These are phyloP conservation scores for Bidens hawaiensis DNA, from an alignment of 140 eudicot species.

Conservation along the genomic window DNA sequence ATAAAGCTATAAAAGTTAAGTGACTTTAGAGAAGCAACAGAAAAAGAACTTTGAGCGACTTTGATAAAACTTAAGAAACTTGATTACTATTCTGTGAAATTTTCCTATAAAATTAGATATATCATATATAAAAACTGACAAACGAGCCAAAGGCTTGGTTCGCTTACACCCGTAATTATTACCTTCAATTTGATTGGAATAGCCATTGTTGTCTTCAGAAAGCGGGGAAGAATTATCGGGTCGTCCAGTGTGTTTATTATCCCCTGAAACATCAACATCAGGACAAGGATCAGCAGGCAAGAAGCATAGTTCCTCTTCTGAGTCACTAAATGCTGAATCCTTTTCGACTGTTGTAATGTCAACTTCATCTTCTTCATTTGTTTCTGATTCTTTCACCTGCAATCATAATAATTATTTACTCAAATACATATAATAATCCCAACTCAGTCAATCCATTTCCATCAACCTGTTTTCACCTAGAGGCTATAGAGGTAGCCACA, in stretches of 20 bases:
- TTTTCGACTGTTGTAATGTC: conserved; percentile 67
- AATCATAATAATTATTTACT: conserved; percentile 13
- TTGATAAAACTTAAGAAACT: too few relatives aligned
- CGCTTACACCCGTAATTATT: too few relatives aligned
- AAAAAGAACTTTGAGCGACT: too few relatives aligned
- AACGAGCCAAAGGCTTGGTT: too few relatives aligned
- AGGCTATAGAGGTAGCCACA: not conserved
- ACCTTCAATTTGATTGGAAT: not conserved
- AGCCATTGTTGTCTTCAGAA: not conserved
- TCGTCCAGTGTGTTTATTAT: conserved; percentile 36
- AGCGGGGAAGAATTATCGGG: conserved; percentile 2
- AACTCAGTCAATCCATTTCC: not conserved
- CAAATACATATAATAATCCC: not conserved
- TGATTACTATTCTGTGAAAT: too few relatives aligned
- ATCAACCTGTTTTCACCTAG: not conserved
- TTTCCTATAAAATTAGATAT: too few relatives aligned
- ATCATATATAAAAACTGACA: too few relatives aligned
- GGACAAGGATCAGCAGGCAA: conserved; percentile 82
- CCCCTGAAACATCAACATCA: conserved; percentile 42
- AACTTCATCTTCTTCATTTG: conserved; percentile 80
- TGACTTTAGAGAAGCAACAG: too few relatives aligned
- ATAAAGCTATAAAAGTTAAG: too few relatives aligned
- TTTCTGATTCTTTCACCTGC: conserved; percentile 71
- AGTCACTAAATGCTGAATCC: conserved; percentile 82
- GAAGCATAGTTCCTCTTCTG: conserved; percentile 81